phyloP scores from a whole-genome alignment of 2,329 filamentous ascomycete species.

The Endoconidiophora polonica region DNA sequence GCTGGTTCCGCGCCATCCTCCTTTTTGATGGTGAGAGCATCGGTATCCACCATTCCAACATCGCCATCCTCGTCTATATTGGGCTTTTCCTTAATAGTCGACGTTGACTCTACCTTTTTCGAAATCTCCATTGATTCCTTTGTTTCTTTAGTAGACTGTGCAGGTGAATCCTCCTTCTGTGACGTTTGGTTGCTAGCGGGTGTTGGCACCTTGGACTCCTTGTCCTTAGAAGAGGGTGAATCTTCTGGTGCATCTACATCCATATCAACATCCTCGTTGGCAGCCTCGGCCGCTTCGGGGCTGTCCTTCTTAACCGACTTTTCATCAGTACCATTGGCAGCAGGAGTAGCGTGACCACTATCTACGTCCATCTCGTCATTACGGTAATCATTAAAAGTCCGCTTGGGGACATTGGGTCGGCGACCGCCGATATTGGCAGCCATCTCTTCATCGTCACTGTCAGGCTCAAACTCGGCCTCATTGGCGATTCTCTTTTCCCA shows the following conservation, averaged over 20 bases:
- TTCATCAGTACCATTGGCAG: conserved; percentile 20
- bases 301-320: conserved; percentile 18
- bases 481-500: conserved; percentile 66
- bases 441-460: conserved; percentile 81
- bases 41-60: conserved; percentile 10
- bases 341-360: conserved; percentile 23
- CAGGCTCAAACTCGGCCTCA: conserved; percentile 59
- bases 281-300: conserved; percentile 21
- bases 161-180: conserved; percentile 16
- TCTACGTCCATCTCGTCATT: conserved; percentile 26
- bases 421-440: conserved; percentile 55
- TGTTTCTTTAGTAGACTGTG: conserved; percentile 12
- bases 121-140: conserved; percentile 14
- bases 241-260: conserved; percentile 16
- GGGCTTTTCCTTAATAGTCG: conserved; percentile 12
- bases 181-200: conserved; percentile 17
- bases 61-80: conserved; percentile 9
- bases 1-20: conserved; percentile 7
- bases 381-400: conserved; percentile 35
- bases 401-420: conserved; percentile 29
- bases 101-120: conserved; percentile 3
- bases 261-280: conserved; percentile 29
- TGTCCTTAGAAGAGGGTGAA: conserved; percentile 14
- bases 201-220: conserved; percentile 13
- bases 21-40: conserved; percentile 5